Evolutionary conservation across 2,329 filamentous ascomycete species (phyloP), one percentile per base, ranked within the genome.

Genomic region (Aureobasidium sp.): DNA sequence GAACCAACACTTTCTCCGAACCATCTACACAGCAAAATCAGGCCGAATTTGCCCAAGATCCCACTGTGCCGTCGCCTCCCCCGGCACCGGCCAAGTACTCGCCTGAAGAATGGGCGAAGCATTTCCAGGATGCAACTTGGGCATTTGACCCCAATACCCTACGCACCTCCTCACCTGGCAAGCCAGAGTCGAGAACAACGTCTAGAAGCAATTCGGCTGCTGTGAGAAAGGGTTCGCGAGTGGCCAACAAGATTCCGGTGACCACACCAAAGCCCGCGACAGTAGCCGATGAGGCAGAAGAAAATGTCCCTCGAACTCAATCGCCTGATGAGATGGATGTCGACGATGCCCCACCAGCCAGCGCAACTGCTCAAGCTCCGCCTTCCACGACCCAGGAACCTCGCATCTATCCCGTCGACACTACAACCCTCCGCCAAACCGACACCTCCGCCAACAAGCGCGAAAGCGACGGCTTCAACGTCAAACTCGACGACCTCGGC

Each of bases 401-500:
- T 34, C 70, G 73, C 36, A 62, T 71, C 1, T 70, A 72, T 47
- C 68, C 71, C 25, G 71, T 74, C 20, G 45, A 60, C 27, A 60
- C 57, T 2, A 22, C 45, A 3, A 25, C 41, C 4, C 57, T 60
- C 12, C 68, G 65, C 27, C 67, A 66, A 45, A 64, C 65, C 14
- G 62, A 66, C 5, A 63, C 65, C 17, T n/a, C 59, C 44, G 34
- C 62, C 37, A n/a, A 60, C 60, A 41, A 58, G 36, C 42, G 27
- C 63, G 29, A 29, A n/a, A 58, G 62, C 31, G 31, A 6, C 12
- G 25, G 47, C 15, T 59, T 70, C n/a, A 68, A 66, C 31, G 64
- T 67, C 42, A 77, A 81, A 62, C 70, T 87, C 22, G 78, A 76
- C 48, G 79, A 82, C 63, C 70, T 87, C 14, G 14, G 29, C 9